These are phyloP conservation scores for Moniliophthora roreri DNA, from an alignment of 1,284 basidiomycete species.

Conservation along the genomic window DNA sequence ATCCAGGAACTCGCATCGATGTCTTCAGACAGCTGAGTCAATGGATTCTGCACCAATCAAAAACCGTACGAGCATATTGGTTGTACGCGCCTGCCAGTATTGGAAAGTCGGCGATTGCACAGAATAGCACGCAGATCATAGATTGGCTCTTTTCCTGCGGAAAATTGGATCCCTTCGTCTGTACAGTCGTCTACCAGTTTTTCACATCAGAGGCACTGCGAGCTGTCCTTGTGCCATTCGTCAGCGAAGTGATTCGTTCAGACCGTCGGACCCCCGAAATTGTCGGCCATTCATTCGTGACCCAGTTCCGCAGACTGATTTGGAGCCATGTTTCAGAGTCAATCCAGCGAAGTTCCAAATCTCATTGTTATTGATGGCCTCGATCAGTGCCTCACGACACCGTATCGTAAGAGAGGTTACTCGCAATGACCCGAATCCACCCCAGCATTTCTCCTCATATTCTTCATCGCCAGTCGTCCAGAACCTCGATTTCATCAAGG, in stretches of 20 bases:
- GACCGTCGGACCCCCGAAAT: neutral
- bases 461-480: neutral
- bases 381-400: neutral
- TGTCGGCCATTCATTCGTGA: neutral
- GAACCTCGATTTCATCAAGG: neutral
- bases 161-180: neutral
- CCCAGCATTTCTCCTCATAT: neutral
- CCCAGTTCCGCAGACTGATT: neutral
- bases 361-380: slow-evolving; percentile 2
- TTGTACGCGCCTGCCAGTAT: neutral
- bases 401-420: neutral
- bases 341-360: neutral
- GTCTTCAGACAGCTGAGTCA: no score
- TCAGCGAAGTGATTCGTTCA: neutral
- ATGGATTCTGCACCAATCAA: no score
- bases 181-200: neutral
- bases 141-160: neutral
- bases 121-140: neutral
- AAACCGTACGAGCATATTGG: neutral
- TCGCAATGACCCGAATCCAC: neutral
- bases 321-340: neutral
- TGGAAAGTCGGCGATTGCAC: neutral
- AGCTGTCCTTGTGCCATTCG: neutral
- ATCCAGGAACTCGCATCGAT: no score
- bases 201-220: neutral